Evolutionary conservation across 495 filamentous ascomycete species (phyloP).

Genomic region (Aspergillus olivimuriae): DNA sequence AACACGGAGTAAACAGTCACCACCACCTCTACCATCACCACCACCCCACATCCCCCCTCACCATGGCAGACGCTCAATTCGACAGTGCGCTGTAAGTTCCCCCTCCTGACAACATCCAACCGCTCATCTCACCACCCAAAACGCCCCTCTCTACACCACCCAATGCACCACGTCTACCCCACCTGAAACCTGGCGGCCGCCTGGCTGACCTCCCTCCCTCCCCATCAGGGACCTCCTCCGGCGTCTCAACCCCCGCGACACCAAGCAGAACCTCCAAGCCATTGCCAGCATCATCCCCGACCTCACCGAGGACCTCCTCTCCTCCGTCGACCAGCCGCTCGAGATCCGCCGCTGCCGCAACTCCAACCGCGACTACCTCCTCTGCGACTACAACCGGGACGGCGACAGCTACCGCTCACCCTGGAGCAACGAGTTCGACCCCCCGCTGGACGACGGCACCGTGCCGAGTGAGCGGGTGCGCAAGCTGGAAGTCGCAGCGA

Average conservation of each 20-base stretch:
- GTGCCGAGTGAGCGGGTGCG: conserved; percentile 80
- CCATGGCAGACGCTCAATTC: conserved; percentile 52
- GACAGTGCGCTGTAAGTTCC: conserved; percentile 57
- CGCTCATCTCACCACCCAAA: not conserved
- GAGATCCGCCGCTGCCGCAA: conserved; percentile 77
- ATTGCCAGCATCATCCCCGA: conserved; percentile 83
- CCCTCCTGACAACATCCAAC: not conserved
- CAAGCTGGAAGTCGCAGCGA: conserved; percentile 87
- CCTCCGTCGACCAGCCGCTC: conserved; percentile 93
- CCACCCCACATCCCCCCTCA: conserved; percentile 14
- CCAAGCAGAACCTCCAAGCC: conserved; percentile 71
- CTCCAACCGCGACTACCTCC: conserved; percentile 89
- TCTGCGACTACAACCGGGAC: conserved; percentile 99
- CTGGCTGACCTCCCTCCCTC: conserved; percentile 21
- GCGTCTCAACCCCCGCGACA: conserved; percentile 90
- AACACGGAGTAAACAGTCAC: conserved; percentile 19
- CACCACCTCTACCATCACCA: conserved; percentile 5
- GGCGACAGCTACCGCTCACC: conserved; percentile 94
- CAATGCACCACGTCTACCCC: conserved; percentile 13
- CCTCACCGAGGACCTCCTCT: conserved; percentile 94
- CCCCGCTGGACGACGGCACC: conserved; percentile 70
- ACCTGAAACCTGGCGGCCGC: conserved; percentile 24
- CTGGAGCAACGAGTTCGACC: conserved; percentile 98
- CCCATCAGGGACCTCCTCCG: conserved; percentile 85
- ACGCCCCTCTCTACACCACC: not conserved